A percentile compares a stretch with the other conserved stretches of the same genome.
phyloP scores from a whole-genome alignment of 495 filamentous ascomycete genomes.

The Immersiella caudata region DNA sequence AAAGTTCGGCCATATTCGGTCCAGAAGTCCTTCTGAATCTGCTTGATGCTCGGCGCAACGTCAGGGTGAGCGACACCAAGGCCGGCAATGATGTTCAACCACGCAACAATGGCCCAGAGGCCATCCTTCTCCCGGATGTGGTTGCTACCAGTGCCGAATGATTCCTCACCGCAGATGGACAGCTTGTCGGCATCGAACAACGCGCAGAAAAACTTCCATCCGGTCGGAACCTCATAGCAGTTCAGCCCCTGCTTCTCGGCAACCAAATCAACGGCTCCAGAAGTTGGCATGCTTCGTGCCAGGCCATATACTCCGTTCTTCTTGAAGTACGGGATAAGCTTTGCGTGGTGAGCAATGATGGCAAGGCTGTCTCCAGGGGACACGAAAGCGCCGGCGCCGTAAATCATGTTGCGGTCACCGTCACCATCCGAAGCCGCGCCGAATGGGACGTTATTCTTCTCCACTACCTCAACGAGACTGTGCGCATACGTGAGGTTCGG shows the following conservation, averaged over 20 bases:
- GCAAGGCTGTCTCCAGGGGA: slow-evolving; percentile 95
- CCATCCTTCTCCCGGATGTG: slow-evolving; percentile 99
- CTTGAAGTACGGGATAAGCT: slow-evolving; percentile 96
- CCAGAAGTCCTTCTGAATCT: slow-evolving; percentile 98
- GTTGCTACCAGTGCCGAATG: slow-evolving; percentile 97
- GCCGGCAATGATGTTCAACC: slow-evolving; percentile 97
- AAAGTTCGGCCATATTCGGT: slow-evolving; percentile 93
- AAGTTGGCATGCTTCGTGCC: slow-evolving; percentile 96
- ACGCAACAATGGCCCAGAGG: slow-evolving; percentile 94
- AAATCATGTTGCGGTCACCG: slow-evolving; percentile 99
- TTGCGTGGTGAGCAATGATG: slow-evolving; percentile 95
- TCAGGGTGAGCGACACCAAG: slow-evolving; percentile 78
- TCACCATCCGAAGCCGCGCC: slow-evolving; percentile 96
- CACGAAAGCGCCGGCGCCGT: slow-evolving; percentile 93
- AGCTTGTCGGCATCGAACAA: slow-evolving; percentile 96
- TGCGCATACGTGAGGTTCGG: slow-evolving; percentile 98
- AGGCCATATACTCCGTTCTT: slow-evolving; percentile 94
- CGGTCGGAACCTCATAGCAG: slow-evolving; percentile 96
- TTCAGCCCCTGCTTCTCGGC: slow-evolving; percentile 90
- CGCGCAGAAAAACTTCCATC: slow-evolving; percentile 99
- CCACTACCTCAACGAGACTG: slow-evolving; percentile 89
- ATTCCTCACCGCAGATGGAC: slow-evolving; percentile 98
- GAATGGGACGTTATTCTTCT: slow-evolving; percentile 90
- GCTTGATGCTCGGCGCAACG: slow-evolving; percentile 82
- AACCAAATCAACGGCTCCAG: slow-evolving; percentile 90